Evolutionary conservation across 345 rosid genomes (phyloP).

Genomic region (Aquilaria sinensis): DNA sequence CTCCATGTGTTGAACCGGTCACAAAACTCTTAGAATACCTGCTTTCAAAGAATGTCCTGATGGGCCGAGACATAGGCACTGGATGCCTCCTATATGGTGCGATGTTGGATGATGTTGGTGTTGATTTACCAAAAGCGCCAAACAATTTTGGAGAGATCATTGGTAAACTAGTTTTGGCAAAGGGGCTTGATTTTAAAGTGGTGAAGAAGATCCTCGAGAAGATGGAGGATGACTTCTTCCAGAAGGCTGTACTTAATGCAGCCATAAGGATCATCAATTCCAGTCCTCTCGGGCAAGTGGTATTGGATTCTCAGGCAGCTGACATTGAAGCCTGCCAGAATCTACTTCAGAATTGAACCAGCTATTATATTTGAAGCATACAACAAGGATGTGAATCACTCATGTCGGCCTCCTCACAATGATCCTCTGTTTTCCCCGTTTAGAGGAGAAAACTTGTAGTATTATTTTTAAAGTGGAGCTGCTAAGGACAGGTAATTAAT

Average conservation of each 20-base stretch:
- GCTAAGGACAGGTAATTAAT: constrained; percentile 18
- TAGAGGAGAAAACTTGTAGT: constrained; percentile 28
- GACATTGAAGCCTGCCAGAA: constrained; percentile 55
- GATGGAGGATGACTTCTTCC: constrained; percentile 57
- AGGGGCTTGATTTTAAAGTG: constrained; percentile 44
- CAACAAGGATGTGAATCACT: not conserved
- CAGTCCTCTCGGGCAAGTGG: constrained; percentile 26
- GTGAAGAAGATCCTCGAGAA: constrained; percentile 58
- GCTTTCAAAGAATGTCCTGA: constrained; percentile 37
- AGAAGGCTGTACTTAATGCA: constrained; percentile 50
- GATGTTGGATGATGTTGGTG: constrained; percentile 73
- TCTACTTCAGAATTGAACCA: constrained; percentile 31
- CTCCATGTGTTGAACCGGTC: constrained; percentile 48
- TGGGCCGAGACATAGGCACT: constrained; percentile 39
- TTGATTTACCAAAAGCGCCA: constrained; percentile 84
- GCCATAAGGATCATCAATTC: constrained; percentile 33
- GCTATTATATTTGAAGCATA: not conserved
- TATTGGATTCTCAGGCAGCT: constrained; percentile 46
- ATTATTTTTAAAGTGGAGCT: constrained; percentile 24
- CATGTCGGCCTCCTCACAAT: not conserved
- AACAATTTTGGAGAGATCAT: constrained; percentile 66
- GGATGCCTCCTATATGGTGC: constrained; percentile 72
- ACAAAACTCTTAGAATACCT: constrained; percentile 45
- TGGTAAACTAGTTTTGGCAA: constrained; percentile 49
- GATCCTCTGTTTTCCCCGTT: constrained; percentile 11